Evolutionary conservation across 2,329 filamentous ascomycete genomes (phyloP), one percentile per base, ranked within the genome.

Genomic region (Penicillium sp.): DNA sequence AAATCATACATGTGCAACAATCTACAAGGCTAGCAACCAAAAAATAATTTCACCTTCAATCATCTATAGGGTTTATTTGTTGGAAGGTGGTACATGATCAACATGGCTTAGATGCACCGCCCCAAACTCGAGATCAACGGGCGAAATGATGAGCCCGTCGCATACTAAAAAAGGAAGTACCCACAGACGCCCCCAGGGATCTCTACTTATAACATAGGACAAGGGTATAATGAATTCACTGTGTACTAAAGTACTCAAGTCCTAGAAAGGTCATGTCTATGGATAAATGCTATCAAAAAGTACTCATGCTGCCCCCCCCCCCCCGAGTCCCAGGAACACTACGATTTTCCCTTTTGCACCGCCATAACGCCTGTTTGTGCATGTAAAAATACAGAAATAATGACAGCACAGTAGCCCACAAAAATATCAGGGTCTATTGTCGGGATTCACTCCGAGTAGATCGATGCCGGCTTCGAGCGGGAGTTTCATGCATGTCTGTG

Each of bases 401-500:
- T 22, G 21, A 41, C 19, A 41, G 39, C 39, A 19, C 27, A 33
- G 27, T 29, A 33, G 16, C 16, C 27, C 16, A 21, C 27, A 13
- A 46, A 46, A 11, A 33, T 31, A 47, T 47, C 26, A 19, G 39
- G 39, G 19, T 19, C 26, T 47, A 39, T 27, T 37, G 43, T 43
- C 35, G 35, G 11, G 60, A 63, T 60, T 53, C 52, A 56, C 52
- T 48, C 33, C 52, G 52, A 29, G 19, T 27, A 13, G 53, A 59
- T 56, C 44, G 69, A 50, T 3, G 59, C 2, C 69, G 65, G 53
- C 52, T 63, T 46, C 66, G 64, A 14, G 59, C 63, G 8, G 66
- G 66, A 1, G 61, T 64, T n/a, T 70, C 66, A 13, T 63, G 60
- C 3, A 63, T 53, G 26, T 71, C 67, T 53, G 63, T 61, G 10